Percentiles rank a stretch among this genome's conserved stretches.
phyloP scores from a whole-genome alignment of 2,329 filamentous ascomycete genomes.

The Parastagonospora avenae region DNA sequence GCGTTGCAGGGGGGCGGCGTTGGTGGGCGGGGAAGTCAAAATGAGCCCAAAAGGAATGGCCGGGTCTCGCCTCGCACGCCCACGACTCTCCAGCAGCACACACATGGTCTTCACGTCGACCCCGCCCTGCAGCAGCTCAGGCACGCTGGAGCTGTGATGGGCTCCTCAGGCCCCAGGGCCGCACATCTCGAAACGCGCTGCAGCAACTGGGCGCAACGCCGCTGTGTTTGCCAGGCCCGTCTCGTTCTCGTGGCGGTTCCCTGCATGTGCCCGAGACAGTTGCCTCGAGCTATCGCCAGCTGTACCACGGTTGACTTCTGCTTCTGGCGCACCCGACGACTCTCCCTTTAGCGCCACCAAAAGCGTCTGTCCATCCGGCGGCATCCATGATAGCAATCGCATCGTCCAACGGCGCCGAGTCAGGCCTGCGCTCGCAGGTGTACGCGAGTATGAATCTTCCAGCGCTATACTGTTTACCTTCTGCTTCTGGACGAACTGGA shows the following conservation, averaged over 20 bases:
- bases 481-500: slow-evolving; percentile 1
- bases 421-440: slow-evolving; percentile 9
- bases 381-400: slow-evolving; percentile 4
- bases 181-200: too few relatives aligned
- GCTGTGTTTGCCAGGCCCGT: too few relatives aligned
- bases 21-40: slow-evolving; percentile 10
- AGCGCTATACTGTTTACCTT: slow-evolving; percentile 9
- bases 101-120: slow-evolving; percentile 8
- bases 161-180: too few relatives aligned
- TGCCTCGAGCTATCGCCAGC: slow-evolving; percentile 9
- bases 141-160: neutral
- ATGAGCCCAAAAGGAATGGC: neutral
- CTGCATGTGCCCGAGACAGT: slow-evolving; percentile 18
- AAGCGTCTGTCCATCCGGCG: slow-evolving; percentile 16
- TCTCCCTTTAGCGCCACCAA: slow-evolving; percentile 10
- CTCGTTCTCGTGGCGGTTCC: neutral
- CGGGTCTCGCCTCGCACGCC: neutral
- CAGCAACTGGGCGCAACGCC: too few relatives aligned
- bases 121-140: slow-evolving; percentile 8
- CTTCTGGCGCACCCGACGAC: slow-evolving; percentile 10
- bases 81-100: neutral
- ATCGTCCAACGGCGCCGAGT: slow-evolving; percentile 6
- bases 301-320: slow-evolving; percentile 12
- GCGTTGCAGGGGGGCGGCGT: slow-evolving; percentile 14
- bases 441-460: slow-evolving; percentile 3